These are phyloP conservation scores for Asterophora lycoperdoides DNA, from an alignment of 768 basidiomycete species.

Conservation along the genomic window DNA sequence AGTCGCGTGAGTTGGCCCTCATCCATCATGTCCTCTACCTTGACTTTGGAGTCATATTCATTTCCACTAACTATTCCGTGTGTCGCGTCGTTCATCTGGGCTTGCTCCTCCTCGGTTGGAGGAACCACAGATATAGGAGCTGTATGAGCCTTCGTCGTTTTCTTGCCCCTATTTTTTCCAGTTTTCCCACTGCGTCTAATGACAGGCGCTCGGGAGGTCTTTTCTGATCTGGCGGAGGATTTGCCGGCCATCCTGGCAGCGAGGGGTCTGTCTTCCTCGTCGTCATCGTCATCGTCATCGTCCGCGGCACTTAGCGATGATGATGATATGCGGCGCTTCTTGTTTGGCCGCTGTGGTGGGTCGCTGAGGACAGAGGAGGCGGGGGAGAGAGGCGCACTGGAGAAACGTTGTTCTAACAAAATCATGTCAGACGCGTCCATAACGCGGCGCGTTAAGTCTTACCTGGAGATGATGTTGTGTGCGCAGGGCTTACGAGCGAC, in stretches of 20 bases:
- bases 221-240: slow-evolving; percentile 24
- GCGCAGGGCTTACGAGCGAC: slow-evolving; percentile 46
- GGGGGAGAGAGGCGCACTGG: slow-evolving; percentile 37
- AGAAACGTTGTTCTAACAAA: slow-evolving; percentile 26
- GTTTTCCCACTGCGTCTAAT: slow-evolving; percentile 28
- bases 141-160: slow-evolving; percentile 54
- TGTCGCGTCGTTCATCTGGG: slow-evolving; percentile 33
- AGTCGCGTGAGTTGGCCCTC: slow-evolving; percentile 72
- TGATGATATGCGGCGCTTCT: slow-evolving; percentile 50
- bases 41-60: slow-evolving; percentile 49
- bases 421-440: slow-evolving; percentile 8
- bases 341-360: slow-evolving; percentile 41
- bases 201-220: slow-evolving; percentile 25
- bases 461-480: slow-evolving; percentile 51
- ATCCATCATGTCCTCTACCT: slow-evolving; percentile 77
- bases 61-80: slow-evolving; percentile 36
- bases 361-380: slow-evolving; percentile 50
- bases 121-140: slow-evolving; percentile 43
- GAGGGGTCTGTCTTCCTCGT: slow-evolving; percentile 56
- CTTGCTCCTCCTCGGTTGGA: slow-evolving; percentile 34
- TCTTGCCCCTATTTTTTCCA: slow-evolving; percentile 52
- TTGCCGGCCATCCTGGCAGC: slow-evolving; percentile 40
- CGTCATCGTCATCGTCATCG: slow-evolving; percentile 39
- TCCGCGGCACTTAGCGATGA: slow-evolving; percentile 51
- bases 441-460: slow-evolving; percentile 14